A percentile compares a stretch with the other conserved stretches of the same genome.
Evolutionary conservation across 2,329 filamentous ascomycete genomes (phyloP).

Genomic region (Fusarium compactum): DNA sequence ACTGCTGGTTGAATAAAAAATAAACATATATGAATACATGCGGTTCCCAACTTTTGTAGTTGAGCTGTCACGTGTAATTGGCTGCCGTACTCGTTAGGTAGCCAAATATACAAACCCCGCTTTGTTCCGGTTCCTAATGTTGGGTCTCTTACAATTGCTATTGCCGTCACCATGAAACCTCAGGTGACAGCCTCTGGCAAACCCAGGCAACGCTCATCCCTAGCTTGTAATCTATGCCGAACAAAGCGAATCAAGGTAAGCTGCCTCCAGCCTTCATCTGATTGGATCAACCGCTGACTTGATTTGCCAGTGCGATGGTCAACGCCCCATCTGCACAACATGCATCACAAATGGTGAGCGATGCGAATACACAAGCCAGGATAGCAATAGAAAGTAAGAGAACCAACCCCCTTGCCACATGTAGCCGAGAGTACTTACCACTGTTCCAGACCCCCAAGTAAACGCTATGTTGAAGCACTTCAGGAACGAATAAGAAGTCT

Average conservation of each 20-base stretch:
- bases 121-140: not conserved
- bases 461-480: not conserved
- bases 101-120: not conserved
- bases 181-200: conserved; percentile 1
- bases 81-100: too few relatives aligned
- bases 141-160: not conserved
- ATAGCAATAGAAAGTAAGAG: conserved; percentile 2
- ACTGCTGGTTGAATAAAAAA: not conserved
- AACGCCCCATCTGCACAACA: not conserved
- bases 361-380: not conserved
- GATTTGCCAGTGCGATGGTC: not conserved
- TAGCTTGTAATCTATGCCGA: not conserved
- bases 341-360: not conserved
- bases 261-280: rapidly evolving
- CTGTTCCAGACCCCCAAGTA: not conserved
- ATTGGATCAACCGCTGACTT: not conserved
- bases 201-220: not conserved
- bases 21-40: not conserved
- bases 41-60: not conserved
- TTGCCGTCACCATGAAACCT: not conserved
- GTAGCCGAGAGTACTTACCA: not conserved
- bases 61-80: not conserved
- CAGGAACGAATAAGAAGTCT: not conserved
- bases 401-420: not conserved
- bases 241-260: conserved; percentile 5